A percentile compares a stretch with the other conserved stretches of the same genome.
These are phyloP conservation scores for Sapria himalayana DNA, from an alignment of 345 rosid genomes.

Conservation along the genomic window DNA sequence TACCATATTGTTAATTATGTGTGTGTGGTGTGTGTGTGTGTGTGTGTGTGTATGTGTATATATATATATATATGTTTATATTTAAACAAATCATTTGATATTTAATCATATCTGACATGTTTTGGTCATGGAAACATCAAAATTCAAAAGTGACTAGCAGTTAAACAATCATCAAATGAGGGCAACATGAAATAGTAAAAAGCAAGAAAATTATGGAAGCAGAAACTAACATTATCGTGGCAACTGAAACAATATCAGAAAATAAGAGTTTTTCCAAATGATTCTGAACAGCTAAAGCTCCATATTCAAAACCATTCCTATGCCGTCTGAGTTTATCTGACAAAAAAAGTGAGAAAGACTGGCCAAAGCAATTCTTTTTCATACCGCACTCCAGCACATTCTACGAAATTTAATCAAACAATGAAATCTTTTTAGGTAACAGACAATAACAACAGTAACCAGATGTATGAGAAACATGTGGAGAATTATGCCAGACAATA, in stretches of 20 bases:
- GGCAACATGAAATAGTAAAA: not conserved
- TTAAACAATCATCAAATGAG: slow-evolving; percentile 7
- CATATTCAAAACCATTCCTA: slow-evolving; percentile 81
- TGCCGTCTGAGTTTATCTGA: slow-evolving; percentile 47
- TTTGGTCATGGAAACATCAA: no score
- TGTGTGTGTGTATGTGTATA: no score
- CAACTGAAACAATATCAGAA: slow-evolving; percentile 49
- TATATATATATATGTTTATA: no score
- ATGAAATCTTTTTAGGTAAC: slow-evolving; percentile 5
- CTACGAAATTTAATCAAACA: slow-evolving; percentile 24
- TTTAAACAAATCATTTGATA: no score
- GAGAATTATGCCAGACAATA: no score
- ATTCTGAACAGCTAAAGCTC: slow-evolving; percentile 52
- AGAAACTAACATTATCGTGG: slow-evolving; percentile 47
- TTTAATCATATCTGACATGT: no score
- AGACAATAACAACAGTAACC: not conserved
- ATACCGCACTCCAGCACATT: slow-evolving; percentile 75
- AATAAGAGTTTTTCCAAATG: slow-evolving; percentile 52
- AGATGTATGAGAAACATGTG: no score
- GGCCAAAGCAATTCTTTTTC: slow-evolving; percentile 29
- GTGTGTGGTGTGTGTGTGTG: no score
- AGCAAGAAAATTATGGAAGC: not conserved
- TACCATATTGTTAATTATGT: no score
- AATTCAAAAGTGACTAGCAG: no score
- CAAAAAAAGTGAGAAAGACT: slow-evolving; percentile 45